These are phyloP conservation scores for Lepraria neglecta DNA, from an alignment of 495 filamentous ascomycete species.

Conservation along the genomic window DNA sequence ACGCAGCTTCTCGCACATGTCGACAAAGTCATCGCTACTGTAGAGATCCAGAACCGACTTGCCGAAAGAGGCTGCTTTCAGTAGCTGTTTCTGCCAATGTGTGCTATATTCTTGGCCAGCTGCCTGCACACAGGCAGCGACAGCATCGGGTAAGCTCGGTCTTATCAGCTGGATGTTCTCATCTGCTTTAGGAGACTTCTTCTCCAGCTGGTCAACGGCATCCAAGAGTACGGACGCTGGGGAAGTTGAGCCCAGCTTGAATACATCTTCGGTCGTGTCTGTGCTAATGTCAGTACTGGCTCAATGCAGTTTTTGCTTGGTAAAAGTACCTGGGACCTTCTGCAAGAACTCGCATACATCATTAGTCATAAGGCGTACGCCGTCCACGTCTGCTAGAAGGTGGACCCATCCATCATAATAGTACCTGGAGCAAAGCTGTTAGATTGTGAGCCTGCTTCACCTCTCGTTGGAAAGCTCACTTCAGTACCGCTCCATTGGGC, in stretches of 20 bases:
- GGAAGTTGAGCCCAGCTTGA: conserved; percentile 76
- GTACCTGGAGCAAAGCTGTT: conserved; percentile 46
- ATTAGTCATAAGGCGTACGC: conserved; percentile 78
- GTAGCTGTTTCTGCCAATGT: conserved; percentile 88
- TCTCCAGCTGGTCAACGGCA: conserved; percentile 84
- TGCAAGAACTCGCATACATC: conserved; percentile 94
- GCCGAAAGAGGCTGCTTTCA: conserved; percentile 93
- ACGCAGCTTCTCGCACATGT: conserved; percentile 91
- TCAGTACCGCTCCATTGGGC: conserved; percentile 68
- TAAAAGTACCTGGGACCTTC: conserved; percentile 62
- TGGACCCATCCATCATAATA: conserved; percentile 90
- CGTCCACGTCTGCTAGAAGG: conserved; percentile 81
- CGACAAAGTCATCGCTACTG: conserved; percentile 95
- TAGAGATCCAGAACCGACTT: conserved; percentile 96
- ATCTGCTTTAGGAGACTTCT: conserved; percentile 92
- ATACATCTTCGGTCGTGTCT: conserved; percentile 82
- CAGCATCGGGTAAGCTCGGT: conserved; percentile 77
- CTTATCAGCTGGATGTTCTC: conserved; percentile 94
- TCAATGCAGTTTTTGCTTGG: neutral
- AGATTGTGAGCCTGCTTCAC: neutral
- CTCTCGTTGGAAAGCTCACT: conserved; percentile 35
- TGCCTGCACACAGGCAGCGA: conserved; percentile 84
- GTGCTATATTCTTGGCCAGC: conserved; percentile 85
- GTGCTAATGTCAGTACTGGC: conserved; percentile 7
- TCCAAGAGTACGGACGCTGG: conserved; percentile 87